Percentiles rank a stretch among this genome's conserved stretches.
Evolutionary conservation across 1,284 basidiomycete genomes (phyloP).

Genomic region (Neotropicomus parvogracilis): DNA sequence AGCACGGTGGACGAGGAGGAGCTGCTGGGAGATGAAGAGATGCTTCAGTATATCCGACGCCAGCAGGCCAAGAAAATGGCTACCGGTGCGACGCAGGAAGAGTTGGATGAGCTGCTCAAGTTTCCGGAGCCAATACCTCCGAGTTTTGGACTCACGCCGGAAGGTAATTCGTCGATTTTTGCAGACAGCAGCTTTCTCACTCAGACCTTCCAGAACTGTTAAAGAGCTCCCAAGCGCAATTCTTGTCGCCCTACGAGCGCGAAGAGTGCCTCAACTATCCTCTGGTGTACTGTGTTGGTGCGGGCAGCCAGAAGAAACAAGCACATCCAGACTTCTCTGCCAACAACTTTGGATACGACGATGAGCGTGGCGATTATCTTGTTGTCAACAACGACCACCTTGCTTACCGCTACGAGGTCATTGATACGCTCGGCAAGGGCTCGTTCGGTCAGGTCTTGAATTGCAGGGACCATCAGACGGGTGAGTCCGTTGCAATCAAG

Average conservation of each 20-base stretch:
- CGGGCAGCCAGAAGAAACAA: conserved; percentile 75
- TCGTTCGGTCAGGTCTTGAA: conserved; percentile 98
- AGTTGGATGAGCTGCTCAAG: conserved; percentile 84
- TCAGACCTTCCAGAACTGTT: conserved; percentile 48
- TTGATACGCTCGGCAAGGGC: conserved; percentile 92
- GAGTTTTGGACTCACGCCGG: conserved; percentile 62
- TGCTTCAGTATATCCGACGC: conserved; percentile 90
- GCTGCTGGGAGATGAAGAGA: conserved; percentile 89
- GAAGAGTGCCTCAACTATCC: conserved; percentile 91
- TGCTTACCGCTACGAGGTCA: conserved; percentile 92
- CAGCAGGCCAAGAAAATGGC: conserved; percentile 88
- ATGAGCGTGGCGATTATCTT: conserved; percentile 96
- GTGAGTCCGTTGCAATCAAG: conserved; percentile 95
- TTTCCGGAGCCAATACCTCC: conserved; percentile 91
- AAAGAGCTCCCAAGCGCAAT: conserved; percentile 56
- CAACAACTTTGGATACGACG: conserved; percentile 96
- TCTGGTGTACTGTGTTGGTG: conserved; percentile 82
- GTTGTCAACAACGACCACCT: conserved; percentile 91
- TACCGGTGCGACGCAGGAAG: conserved; percentile 77
- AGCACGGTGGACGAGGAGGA: conserved; percentile 87
- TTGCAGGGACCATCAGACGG: conserved; percentile 96
- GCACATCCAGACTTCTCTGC: conserved; percentile 69
- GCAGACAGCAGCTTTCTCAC: conserved; percentile 6
- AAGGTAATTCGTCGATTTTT: conserved; percentile 49
- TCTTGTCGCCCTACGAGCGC: conserved; percentile 82